Conservation (phyloP, 75 land plant species). For the Sequoiadendron giganteum region DNA sequence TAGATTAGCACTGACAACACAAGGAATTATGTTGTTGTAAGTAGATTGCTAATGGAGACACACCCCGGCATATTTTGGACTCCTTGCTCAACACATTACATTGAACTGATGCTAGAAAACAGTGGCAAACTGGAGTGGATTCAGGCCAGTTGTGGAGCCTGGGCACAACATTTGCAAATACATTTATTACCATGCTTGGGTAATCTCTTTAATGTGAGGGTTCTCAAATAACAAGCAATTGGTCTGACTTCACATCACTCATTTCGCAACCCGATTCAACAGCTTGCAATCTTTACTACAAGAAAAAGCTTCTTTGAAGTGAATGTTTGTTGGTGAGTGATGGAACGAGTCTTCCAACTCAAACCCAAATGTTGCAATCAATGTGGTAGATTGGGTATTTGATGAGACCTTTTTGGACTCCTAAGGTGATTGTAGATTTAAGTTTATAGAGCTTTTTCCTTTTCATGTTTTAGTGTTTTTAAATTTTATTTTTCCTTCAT, state of each 20-base stretch:
- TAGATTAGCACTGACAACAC: constrained; percentile 33
- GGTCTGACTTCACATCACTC: constrained; percentile 13
- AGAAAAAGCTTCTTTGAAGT: constrained; percentile 18
- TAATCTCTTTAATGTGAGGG: constrained; percentile 20
- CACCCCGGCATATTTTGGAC: constrained; percentile 28
- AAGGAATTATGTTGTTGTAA: constrained; percentile 17
- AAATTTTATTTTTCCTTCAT: too few species aligned
- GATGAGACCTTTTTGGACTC: constrained; percentile 19
- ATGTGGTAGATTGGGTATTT: constrained; percentile 17
- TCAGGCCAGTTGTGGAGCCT: constrained; percentile 16
- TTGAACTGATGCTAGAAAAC: constrained; percentile 45
- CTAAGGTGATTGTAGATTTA: constrained; percentile 15
- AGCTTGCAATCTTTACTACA: constrained; percentile 26
- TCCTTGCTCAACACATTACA: constrained; percentile 30
- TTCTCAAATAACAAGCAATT: constrained; percentile 15
- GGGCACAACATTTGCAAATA: constrained; percentile 33
- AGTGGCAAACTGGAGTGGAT: constrained; percentile 20
- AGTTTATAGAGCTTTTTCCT: background rate
- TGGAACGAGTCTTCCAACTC: constrained; percentile 24
- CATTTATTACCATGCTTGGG: constrained; percentile 20
- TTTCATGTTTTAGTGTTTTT: constrained; percentile 27
- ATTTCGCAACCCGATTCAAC: constrained; percentile 15
- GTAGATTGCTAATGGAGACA: constrained; percentile 23
- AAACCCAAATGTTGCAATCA: constrained; percentile 14
- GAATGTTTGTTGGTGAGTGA: constrained; percentile 23